Base-by-base conservation (phyloP, 306 rosid genomes). In the Betula pendula region DNA sequence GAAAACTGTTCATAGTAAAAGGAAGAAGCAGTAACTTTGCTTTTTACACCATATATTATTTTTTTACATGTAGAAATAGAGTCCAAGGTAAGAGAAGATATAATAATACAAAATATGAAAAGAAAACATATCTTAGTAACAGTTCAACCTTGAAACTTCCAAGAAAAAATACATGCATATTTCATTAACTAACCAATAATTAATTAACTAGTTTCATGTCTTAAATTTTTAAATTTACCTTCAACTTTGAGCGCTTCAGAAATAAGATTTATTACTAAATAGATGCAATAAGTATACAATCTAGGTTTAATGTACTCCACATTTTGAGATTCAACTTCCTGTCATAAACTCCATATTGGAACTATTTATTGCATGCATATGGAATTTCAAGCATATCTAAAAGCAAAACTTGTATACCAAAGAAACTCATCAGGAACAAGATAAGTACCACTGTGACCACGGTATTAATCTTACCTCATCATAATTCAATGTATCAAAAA, bases 401-500 rank as follows among this genome's bases (percentile, higher is more conserved):
- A 63, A 33, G 69, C 5, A 62, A 62, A 33, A 62, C 40, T 27
- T 31, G n/a, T 31, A 62, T 16, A 14, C 44, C 2, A 58, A 53
- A 49, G 52, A 71, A 48, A 29, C 0, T 33, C 45, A 63, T 63
- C 44, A 17, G 43, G 43, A 63, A 63, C 44, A 63, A 63, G 45
- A 38, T 17, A 8, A 29, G 33, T 29, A 29, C 33, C 33, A 29
- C n/a, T 16, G 4, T n/a, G n/a, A 31, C 17, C 69, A 42, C 45
- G 16, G 73, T 60, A 38, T 73, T 19, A 52, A 38, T 27, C 71
- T 84, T 94, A 94, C 97, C 98, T 94, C 98, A 51, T 89, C 95
- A 83, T 82, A 90, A 75, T 92, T 94, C 66, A 89, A 85, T 55
- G 91, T 77, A 86, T 94, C 97, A 77, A 76, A 85, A 72, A 79